Evolutionary conservation across 805 yeast species (phyloP).

Genomic region (Alloascoidea hylecoeti): DNA sequence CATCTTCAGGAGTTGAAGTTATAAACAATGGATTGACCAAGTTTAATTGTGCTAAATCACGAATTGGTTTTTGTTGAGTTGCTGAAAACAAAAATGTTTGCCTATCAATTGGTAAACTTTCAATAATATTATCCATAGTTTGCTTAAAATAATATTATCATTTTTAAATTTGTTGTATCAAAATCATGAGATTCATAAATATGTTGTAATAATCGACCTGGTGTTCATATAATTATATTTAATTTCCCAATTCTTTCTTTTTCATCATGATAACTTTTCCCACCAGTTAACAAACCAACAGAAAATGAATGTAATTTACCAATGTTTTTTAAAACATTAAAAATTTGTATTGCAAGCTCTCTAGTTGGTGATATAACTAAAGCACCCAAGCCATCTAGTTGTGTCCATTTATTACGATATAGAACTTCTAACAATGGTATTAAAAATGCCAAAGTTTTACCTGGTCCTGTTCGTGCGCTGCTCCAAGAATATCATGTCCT

Average conservation of each 20-base stretch:
- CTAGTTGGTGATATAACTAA: conserved; percentile 84
- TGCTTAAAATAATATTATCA: conserved; percentile 63
- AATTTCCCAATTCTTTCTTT: conserved; percentile 65
- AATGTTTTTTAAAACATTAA: conserved; percentile 72
- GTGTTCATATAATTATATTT: conserved; percentile 81
- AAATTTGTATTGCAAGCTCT: conserved; percentile 82
- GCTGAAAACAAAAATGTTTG: conserved; percentile 83
- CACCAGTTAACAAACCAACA: conserved; percentile 89
- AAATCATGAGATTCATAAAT: conserved; percentile 80
- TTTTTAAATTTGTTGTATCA: conserved; percentile 60
- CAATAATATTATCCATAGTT: conserved; percentile 67
- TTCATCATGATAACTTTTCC: conserved; percentile 76
- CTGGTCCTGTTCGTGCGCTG: conserved; percentile 87
- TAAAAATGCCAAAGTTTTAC: conserved; percentile 79
- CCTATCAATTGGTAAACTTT: conserved; percentile 64
- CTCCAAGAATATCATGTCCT: conserved; percentile 71
- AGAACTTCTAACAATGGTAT: conserved; percentile 65
- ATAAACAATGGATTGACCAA: conserved; percentile 49
- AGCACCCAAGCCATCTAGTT: conserved; percentile 80
- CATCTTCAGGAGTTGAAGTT: conserved; percentile 25
- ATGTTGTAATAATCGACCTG: conserved; percentile 83
- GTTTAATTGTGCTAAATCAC: conserved; percentile 72
- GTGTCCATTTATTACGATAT: conserved; percentile 61
- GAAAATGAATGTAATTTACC: conserved; percentile 66
- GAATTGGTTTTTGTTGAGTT: conserved; percentile 73